A percentile compares a stretch with the other conserved stretches of the same genome.
Conservation (phyloP, 805 yeast genomes). For the Grigorovia transvaalensis region DNA sequence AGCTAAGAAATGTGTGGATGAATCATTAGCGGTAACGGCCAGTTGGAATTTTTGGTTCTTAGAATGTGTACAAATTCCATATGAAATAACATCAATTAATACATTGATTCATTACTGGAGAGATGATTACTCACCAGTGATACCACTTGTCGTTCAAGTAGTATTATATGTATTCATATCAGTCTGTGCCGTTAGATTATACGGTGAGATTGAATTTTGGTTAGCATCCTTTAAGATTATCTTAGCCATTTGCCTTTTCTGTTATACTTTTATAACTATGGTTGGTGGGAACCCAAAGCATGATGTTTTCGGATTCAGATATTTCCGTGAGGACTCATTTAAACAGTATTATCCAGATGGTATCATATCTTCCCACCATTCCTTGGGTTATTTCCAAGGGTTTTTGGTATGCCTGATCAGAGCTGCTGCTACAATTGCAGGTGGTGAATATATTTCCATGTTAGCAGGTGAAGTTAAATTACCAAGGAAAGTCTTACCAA, state of each 20-base stretch:
- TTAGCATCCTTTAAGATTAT: slow-evolving; percentile 63
- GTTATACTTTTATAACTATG: slow-evolving; percentile 74
- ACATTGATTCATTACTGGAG: slow-evolving; percentile 76
- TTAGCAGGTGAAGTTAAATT: slow-evolving; percentile 71
- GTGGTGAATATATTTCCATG: slow-evolving; percentile 80
- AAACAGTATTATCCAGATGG: slow-evolving; percentile 48
- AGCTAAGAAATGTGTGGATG: slow-evolving; percentile 68
- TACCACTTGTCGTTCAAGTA: slow-evolving; percentile 54
- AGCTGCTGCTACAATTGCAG: slow-evolving; percentile 74
- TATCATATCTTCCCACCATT: slow-evolving; percentile 5
- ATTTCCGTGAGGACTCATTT: slow-evolving; percentile 47
- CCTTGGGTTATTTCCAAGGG: slow-evolving; percentile 57
- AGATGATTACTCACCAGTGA: slow-evolving; percentile 63
- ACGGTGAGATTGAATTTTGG: slow-evolving; percentile 80
- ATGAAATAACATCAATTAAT: slow-evolving; percentile 73
- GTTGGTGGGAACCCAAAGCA: slow-evolving; percentile 76
- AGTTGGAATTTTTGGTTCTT: slow-evolving; percentile 76
- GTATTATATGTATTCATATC: slow-evolving; percentile 55
- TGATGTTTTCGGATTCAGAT: slow-evolving; percentile 50
- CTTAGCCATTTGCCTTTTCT: slow-evolving; percentile 61
- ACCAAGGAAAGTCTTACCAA: slow-evolving; percentile 66
- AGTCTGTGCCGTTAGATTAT: slow-evolving; percentile 59
- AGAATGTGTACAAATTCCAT: slow-evolving; percentile 70
- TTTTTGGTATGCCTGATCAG: slow-evolving; percentile 57
- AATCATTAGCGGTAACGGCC: slow-evolving; percentile 61